Base-by-base conservation (phyloP, 2,329 filamentous ascomycete genomes). In the Penicillium sp. region DNA sequence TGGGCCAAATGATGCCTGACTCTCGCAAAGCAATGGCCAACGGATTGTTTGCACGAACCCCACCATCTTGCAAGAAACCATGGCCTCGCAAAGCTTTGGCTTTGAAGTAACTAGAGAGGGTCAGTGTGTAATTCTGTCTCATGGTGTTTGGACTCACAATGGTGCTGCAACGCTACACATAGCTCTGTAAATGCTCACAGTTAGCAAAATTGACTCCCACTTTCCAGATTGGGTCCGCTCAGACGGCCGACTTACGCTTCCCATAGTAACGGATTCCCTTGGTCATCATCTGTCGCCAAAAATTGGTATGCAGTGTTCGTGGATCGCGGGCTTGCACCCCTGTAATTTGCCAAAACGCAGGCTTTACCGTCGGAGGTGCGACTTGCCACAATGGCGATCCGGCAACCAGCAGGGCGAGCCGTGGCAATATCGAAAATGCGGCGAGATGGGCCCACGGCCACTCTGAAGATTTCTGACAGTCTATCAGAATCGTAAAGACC, bases 41-140 rank as follows among this genome's bases (percentile, higher is more conserved):
- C 9, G 62, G 64, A 44, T 64, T 64, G 45, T 66, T 66, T 34
- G 61, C 62, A 23, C 59, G 52, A 14, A 66, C 57, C 4, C 62
- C 64, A 11, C 63, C 62, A 47, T 66, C 63, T 44, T 66, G 60
- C 13, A 66, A 36, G 8, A 51, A 14, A 18, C 62, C 59, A 35
- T 56, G 49, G 11, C 48, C 45, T 9, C 51, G 41, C 39, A 62
- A 51, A 14, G 38, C 29, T 50, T 57, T 60, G 9, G 57, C 19
- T n/a, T 32, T 40, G 39, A 65, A 66, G 36, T 55, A 64, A 16
- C 64, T 66, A 46, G 23, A 23, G 23, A 23, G 23, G 3, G 23
- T 23, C 23, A 23, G 23, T 5, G 3, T 23, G 23, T 23, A 3
- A 5, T 23, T 23, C 3, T 23, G 23, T 23, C 23, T 23, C 23